Conservation (phyloP, 805 yeast species). For the Diddensiella caesifluorescens region DNA sequence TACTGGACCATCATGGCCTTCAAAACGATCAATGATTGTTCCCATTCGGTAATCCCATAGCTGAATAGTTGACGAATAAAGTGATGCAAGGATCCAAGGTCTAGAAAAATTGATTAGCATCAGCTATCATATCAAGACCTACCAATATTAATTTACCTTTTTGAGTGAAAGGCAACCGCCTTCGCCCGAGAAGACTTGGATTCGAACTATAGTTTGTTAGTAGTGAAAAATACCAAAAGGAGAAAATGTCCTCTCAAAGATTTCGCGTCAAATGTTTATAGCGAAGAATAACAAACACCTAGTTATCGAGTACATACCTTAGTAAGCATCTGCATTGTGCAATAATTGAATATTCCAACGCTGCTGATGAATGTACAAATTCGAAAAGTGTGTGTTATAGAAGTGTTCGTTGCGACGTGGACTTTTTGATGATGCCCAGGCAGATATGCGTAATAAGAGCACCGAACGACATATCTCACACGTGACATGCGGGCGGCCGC, state of each 20-base stretch:
- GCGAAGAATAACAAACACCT: too few species aligned
- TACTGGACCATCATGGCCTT: conserved; percentile 98
- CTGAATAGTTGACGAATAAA: conserved; percentile 97
- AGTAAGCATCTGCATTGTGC: conserved; percentile 71
- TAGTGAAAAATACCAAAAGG: too few species aligned
- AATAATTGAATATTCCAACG: background rate
- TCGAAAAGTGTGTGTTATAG: background rate
- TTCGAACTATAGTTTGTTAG: conserved; percentile 57
- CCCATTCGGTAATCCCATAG: conserved; percentile 99
- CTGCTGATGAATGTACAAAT: background rate
- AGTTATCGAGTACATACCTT: conserved; percentile 45
- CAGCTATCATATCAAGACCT: background rate
- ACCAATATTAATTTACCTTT: conserved; percentile 39
- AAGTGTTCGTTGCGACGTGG: conserved; percentile 10
- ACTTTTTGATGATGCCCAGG: conserved; percentile 2
- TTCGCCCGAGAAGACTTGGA: conserved; percentile 97
- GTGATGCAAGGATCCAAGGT: conserved; percentile 94
- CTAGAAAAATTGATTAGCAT: conserved; percentile 33
- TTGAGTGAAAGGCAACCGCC: conserved; percentile 96
- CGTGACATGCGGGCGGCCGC: too few species aligned
- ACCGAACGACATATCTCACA: too few species aligned
- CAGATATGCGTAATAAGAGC: too few species aligned
- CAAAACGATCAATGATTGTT: conserved; percentile 89
- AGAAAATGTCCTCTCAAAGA: too few species aligned
- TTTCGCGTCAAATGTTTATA: too few species aligned